Evolutionary conservation across 2,329 filamentous ascomycete species (phyloP).

Genomic region (Monosporascus ibericus): DNA sequence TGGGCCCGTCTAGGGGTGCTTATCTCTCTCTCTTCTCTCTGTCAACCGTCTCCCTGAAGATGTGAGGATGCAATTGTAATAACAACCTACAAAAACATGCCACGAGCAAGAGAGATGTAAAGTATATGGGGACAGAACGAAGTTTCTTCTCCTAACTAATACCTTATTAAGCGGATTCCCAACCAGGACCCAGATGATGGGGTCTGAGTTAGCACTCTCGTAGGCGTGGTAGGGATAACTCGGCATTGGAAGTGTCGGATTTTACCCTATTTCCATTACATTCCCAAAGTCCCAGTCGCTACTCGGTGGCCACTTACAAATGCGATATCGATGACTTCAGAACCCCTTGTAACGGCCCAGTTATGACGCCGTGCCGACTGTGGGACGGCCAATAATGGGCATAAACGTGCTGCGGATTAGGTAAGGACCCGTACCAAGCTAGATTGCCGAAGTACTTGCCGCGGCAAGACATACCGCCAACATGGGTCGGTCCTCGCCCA

Average conservation of each 20-base stretch:
- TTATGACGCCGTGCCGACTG: no score
- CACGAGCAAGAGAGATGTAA: not conserved
- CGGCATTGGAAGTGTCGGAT: no score
- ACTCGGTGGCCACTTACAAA: no score
- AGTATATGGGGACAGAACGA: not conserved
- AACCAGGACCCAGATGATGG: not conserved
- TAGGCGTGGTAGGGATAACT: not conserved
- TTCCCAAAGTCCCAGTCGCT: no score
- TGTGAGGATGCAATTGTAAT: not conserved
- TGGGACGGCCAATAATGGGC: not conserved
- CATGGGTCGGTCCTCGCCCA: no score
- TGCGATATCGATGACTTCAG: no score
- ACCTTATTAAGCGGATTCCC: not conserved
- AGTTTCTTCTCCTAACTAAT: not conserved
- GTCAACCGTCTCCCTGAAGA: not conserved
- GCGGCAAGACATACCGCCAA: no score
- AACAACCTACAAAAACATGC: not conserved
- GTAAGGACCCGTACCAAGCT: no score
- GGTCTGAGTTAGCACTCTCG: not conserved
- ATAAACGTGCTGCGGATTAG: no score
- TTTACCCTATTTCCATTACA: no score
- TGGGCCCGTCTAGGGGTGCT: not conserved
- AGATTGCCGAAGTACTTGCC: no score
- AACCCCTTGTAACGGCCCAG: no score
- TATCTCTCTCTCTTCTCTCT: not conserved